Conservation (phyloP, 768 basidiomycete genomes). For the Russula sp. region DNA sequence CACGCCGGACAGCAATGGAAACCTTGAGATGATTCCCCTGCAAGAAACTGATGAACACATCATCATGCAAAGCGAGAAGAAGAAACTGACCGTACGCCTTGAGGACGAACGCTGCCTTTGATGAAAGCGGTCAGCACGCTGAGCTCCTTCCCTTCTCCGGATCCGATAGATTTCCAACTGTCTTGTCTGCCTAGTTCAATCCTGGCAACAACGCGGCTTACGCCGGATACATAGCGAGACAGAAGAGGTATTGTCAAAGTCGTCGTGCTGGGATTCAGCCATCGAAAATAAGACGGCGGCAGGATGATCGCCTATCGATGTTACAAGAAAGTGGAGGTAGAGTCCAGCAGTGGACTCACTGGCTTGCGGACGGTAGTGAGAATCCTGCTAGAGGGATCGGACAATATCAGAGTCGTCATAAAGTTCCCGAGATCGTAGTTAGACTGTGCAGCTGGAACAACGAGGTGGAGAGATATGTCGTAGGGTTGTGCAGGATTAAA, state of each 20-base stretch:
- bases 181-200: constrained; percentile 75
- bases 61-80: neutral
- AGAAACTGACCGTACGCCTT: constrained; percentile 60
- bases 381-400: constrained; percentile 60
- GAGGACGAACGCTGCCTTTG: constrained; percentile 58
- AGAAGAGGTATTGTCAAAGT: constrained; percentile 57
- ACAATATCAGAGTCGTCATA: constrained; percentile 67
- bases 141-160: constrained; percentile 69
- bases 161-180: constrained; percentile 65
- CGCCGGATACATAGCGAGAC: constrained; percentile 49
- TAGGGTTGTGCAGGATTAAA: constrained; percentile 67
- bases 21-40: constrained; percentile 69
- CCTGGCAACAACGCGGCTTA: constrained; percentile 50
- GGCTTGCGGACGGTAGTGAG: constrained; percentile 59
- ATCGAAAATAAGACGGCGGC: constrained; percentile 43
- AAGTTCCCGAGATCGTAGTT: constrained; percentile 82
- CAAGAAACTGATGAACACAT: constrained; percentile 15
- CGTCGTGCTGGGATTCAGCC: constrained; percentile 42
- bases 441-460: constrained; percentile 60
- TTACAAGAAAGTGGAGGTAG: neutral
- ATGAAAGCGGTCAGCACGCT: constrained; percentile 62
- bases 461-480: constrained; percentile 64
- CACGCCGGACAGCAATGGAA: constrained; percentile 57
- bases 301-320: constrained; percentile 55
- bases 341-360: constrained; percentile 43